Conservation (phyloP, 768 basidiomycete species). For the Tulasnella sp. region DNA sequence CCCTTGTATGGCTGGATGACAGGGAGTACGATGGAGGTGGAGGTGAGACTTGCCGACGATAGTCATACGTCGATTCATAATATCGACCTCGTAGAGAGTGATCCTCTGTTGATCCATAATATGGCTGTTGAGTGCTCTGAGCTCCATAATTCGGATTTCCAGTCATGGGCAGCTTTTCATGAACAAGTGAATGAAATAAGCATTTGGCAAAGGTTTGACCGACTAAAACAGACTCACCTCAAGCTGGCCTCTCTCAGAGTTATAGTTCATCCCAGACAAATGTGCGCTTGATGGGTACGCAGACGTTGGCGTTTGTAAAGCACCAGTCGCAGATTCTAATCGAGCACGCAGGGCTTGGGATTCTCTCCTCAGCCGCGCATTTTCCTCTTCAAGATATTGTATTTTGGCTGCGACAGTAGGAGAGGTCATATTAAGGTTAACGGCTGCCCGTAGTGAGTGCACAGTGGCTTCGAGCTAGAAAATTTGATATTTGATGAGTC, state of each 20-base stretch:
- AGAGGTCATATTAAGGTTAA: not conserved
- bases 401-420: slow-evolving; percentile 1
- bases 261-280: no score
- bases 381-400: slow-evolving; percentile 8
- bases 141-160: no score
- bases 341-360: slow-evolving; percentile 9
- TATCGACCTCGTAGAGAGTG: not conserved
- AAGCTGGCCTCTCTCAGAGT: no score
- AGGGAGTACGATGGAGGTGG: not conserved
- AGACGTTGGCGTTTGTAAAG: no score
- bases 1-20: not conserved
- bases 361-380: slow-evolving; percentile 11
- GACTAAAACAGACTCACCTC: no score
- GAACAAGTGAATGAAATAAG: no score
- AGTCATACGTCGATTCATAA: slow-evolving; percentile 6
- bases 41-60: slow-evolving; percentile 6
- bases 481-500: not conserved
- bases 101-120: no score
- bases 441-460: slow-evolving; percentile 8
- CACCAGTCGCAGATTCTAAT: not conserved
- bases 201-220: no score
- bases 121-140: no score
- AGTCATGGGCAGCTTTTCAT: no score
- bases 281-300: no score
- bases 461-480: slow-evolving; percentile 10